phyloP scores from a whole-genome alignment of 345 rosid genomes.

The Citrus maxima region DNA sequence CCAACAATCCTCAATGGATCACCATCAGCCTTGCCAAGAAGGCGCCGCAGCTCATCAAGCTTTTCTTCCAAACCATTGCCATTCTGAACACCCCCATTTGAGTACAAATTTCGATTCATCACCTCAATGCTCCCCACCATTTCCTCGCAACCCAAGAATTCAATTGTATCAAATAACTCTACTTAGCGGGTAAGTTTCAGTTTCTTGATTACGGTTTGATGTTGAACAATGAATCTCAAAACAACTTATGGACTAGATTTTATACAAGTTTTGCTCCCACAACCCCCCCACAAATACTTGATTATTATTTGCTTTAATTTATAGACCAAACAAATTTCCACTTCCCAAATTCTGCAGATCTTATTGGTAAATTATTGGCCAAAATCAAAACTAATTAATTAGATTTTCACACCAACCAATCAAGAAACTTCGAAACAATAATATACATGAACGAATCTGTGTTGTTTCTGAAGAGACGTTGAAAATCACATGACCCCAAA shows the following conservation, averaged over 20 bases:
- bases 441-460: no score
- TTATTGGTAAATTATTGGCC: conserved; percentile 40
- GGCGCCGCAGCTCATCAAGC: conserved; percentile 55
- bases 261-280: conserved; percentile 11
- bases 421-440: conserved; percentile 3
- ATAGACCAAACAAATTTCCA: not conserved
- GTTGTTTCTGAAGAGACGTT: no score
- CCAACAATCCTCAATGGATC: conserved; percentile 77
- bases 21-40: conserved; percentile 52
- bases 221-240: not conserved
- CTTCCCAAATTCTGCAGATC: conserved; percentile 22
- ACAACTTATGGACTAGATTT: conserved; percentile 18
- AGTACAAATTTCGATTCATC: conserved; percentile 14
- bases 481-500: not conserved
- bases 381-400: conserved; percentile 30
- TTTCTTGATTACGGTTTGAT: not conserved
- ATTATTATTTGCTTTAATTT: conserved; percentile 1
- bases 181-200: not conserved
- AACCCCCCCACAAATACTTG: not conserved
- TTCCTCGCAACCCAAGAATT: conserved; percentile 21
- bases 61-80: conserved; percentile 59
- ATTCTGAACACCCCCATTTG: conserved; percentile 45
- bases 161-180: conserved; percentile 2
- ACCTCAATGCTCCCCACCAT: conserved; percentile 61
- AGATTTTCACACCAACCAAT: conserved; percentile 33